Base-by-base conservation (phyloP, 805 yeast genomes). In the Sugiyamaella lignohabitans region DNA sequence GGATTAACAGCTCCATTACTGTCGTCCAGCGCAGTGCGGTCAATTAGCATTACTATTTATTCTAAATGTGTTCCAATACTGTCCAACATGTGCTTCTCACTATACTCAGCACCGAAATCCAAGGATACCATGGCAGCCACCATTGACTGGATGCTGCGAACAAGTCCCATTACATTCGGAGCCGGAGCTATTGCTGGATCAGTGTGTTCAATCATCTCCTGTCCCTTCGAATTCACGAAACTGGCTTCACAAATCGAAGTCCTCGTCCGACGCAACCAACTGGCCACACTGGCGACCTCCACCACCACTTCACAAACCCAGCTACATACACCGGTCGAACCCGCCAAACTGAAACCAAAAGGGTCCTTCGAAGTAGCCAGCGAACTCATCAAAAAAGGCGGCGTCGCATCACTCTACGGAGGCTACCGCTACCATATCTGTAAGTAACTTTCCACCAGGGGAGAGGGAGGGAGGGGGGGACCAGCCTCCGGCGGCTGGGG, bases 141-240 rank as follows among this genome's bases (percentile, higher is more conserved):
- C 20, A 5, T 43, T 6, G 40, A 36, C 16, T 18, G 42, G 23
- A 35, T 47, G 21, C 14, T 49, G 14, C 52, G 52, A 21, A 43
- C 41, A 18, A 56, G 43, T 22, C 49, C 56, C 5, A 56, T 55
- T 5, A 54, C 63, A 22, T 61, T 65, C 45, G 35, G 52, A 42
- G 71, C 89, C 0, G 96, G 95, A 3, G 66, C 75, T 3, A 51
- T 77, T 0, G 78, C 93, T 0, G 95, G 95, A 3, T 76, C 76
- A 4, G 52, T 58, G n/a, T 54, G 60, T 35, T 58, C 67, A 17
- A 64, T 72, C 2, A 79, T 84, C 11, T 73, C 87, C 2, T 83
- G 91, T 54, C 96, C 96, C 1, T 87, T 87, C 60, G 96, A 87
- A 62, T 77, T 85, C 64, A 80, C 91, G 41, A 87, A 87, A 62